These are phyloP conservation scores for Euphorbia celastroides DNA, from an alignment of 441 rosid species.

Conservation along the genomic window DNA sequence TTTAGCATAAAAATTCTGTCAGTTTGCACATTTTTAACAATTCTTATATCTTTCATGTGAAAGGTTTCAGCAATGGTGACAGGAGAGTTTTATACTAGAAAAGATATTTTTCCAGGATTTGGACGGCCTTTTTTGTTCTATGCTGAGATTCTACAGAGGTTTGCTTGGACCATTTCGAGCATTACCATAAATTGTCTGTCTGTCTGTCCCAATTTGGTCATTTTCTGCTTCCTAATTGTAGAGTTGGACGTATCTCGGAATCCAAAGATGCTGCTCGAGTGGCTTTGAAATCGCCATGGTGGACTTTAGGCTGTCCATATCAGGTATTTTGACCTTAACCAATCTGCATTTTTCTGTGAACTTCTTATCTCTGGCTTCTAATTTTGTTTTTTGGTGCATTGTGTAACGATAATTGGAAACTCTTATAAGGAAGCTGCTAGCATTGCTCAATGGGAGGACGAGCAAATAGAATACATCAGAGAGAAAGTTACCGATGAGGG, in stretches of 20 bases:
- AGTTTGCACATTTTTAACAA: neutral
- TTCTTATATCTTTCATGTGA: constrained; percentile 15
- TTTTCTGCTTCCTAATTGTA: constrained; percentile 20
- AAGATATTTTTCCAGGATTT: constrained; percentile 79
- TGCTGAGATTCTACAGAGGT: constrained; percentile 65
- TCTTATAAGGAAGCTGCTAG: constrained; percentile 56
- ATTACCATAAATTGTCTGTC: neutral
- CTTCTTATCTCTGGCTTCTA: neutral
- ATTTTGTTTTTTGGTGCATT: neutral
- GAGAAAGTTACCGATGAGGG: constrained; percentile 81
- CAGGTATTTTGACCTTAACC: constrained; percentile 35
- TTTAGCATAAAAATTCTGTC: neutral
- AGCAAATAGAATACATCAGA: constrained; percentile 70
- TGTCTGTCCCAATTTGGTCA: constrained; percentile 11
- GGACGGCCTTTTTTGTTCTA: constrained; percentile 80
- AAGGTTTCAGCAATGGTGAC: constrained; percentile 89
- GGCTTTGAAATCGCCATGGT: constrained; percentile 87
- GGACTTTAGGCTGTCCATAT: constrained; percentile 80
- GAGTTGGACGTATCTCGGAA: constrained; percentile 62
- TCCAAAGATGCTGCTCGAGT: constrained; percentile 87
- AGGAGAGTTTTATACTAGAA: constrained; percentile 75
- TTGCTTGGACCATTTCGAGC: constrained; percentile 22
- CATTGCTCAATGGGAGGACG: constrained; percentile 85
- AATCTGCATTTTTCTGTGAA: neutral
- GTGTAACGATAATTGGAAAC: constrained; percentile 5